These are phyloP conservation scores for Centrapalus pauciflorus DNA, from an alignment of 129 eudicot genomes.

Conservation along the genomic window DNA sequence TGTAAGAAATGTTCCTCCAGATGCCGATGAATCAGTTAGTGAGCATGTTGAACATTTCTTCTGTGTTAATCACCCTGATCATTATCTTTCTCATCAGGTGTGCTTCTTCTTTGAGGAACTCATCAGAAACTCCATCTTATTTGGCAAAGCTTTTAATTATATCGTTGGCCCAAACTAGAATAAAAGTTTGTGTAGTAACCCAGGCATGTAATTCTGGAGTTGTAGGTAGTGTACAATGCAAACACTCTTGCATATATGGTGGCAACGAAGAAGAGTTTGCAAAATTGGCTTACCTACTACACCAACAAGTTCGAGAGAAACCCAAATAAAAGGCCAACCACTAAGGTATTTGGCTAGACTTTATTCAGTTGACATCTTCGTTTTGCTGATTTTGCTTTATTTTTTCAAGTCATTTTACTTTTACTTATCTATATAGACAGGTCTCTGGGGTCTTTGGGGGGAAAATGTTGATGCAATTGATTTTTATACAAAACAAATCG, in stretches of 20 bases:
- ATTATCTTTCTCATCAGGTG: conserved; percentile 85
- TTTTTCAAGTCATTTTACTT: conserved; percentile 11
- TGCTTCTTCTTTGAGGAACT: conserved; percentile 3
- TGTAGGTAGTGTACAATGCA: conserved; percentile 86
- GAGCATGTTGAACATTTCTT: conserved; percentile 97
- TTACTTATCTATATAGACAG: conserved; percentile 73
- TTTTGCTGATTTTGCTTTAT: neutral
- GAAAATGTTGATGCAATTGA: conserved; percentile 75
- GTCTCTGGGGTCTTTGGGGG: conserved; percentile 98
- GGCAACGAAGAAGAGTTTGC: conserved; percentile 48
- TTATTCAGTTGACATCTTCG: neutral
- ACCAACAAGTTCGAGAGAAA: conserved; percentile 71
- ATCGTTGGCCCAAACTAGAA: neutral
- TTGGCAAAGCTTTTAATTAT: neutral
- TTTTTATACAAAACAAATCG: conserved; percentile 57
- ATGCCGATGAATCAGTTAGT: conserved; percentile 83
- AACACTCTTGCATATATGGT: conserved; percentile 79
- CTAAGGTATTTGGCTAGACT: conserved; percentile 58
- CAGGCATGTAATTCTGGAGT: conserved; percentile 12
- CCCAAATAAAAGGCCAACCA: conserved; percentile 51
- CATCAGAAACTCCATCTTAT: neutral
- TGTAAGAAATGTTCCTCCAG: conserved; percentile 92
- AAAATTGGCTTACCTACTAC: conserved; percentile 84
- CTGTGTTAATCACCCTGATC: conserved; percentile 86
- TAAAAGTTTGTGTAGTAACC: conserved; percentile 2